phyloP scores from a whole-genome alignment of 345 rosid species.

The Cardamine occulta region DNA sequence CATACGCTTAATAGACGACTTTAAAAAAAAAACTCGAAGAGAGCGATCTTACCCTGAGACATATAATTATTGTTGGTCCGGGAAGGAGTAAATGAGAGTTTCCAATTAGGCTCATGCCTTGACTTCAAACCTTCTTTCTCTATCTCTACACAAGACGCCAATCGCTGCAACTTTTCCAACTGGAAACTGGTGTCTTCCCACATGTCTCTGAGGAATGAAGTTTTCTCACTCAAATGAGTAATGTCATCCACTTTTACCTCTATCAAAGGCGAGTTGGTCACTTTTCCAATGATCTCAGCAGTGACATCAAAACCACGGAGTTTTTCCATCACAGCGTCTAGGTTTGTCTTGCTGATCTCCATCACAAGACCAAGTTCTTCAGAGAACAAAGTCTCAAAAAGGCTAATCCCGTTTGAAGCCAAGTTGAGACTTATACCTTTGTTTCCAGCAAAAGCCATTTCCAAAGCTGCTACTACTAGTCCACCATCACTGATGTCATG shows the following conservation, averaged over 20 bases:
- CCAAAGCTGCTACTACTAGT: constrained; percentile 67
- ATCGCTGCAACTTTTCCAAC: constrained; percentile 75
- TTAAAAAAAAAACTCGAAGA: neutral
- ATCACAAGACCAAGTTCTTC: constrained; percentile 89
- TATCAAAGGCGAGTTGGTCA: constrained; percentile 56
- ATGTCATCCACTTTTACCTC: constrained; percentile 67
- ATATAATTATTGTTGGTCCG: constrained; percentile 63
- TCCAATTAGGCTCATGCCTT: constrained; percentile 78
- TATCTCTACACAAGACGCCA: constrained; percentile 77
- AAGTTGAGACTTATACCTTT: constrained; percentile 65
- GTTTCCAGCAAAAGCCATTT: constrained; percentile 97
- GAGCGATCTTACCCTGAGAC: constrained; percentile 39
- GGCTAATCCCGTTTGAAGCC: constrained; percentile 60
- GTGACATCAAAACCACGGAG: constrained; percentile 52
- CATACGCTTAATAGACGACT: neutral
- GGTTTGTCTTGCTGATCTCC: constrained; percentile 68
- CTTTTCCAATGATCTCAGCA: constrained; percentile 74
- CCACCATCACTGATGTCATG: constrained; percentile 98
- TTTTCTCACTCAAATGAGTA: constrained; percentile 61
- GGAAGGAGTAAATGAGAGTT: constrained; percentile 73
- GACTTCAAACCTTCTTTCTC: constrained; percentile 87
- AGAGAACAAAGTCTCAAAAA: constrained; percentile 77
- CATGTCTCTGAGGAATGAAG: constrained; percentile 73
- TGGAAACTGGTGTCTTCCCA: constrained; percentile 97
- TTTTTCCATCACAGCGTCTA: constrained; percentile 62